A percentile compares a stretch with the other conserved stretches of the same genome.
Conservation (phyloP, 805 yeast genomes). For the Yamadazyma scolyti region DNA sequence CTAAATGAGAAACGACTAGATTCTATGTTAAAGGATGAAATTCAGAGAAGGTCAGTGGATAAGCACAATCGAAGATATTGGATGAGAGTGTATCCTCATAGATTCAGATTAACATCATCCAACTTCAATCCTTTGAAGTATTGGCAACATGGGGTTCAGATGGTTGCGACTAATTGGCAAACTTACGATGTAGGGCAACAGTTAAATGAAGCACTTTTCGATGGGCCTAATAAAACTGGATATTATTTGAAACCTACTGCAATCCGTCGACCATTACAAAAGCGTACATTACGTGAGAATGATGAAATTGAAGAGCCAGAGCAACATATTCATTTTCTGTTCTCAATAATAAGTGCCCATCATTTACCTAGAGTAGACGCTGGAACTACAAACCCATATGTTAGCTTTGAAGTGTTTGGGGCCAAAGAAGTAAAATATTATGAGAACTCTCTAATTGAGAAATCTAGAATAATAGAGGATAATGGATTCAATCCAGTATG, state of each 20-base stretch:
- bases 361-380: slow-evolving; percentile 70
- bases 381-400: slow-evolving; percentile 53
- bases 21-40: slow-evolving; percentile 59
- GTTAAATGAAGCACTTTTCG: slow-evolving; percentile 79
- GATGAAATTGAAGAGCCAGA: slow-evolving; percentile 3
- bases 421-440: slow-evolving; percentile 24
- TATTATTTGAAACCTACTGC: slow-evolving; percentile 71
- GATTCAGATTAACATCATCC: slow-evolving; percentile 67
- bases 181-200: slow-evolving; percentile 87
- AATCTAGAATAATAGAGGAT: slow-evolving; percentile 37
- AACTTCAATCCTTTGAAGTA: slow-evolving; percentile 76
- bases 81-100: slow-evolving; percentile 87
- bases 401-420: slow-evolving; percentile 59
- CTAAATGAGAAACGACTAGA: slow-evolving; percentile 71
- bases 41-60: slow-evolving; percentile 50
- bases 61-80: slow-evolving; percentile 75
- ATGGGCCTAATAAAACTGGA: slow-evolving; percentile 57
- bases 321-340: slow-evolving; percentile 14
- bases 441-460: slow-evolving; percentile 12
- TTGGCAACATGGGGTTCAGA: slow-evolving; percentile 86
- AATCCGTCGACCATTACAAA: slow-evolving; percentile 34
- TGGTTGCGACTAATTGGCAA: slow-evolving; percentile 98
- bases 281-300: slow-evolving; percentile 11
- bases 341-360: slow-evolving; percentile 72
- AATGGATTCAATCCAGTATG: slow-evolving; percentile 91